These are phyloP conservation scores for Claviceps capensis DNA, from an alignment of 2,329 filamentous ascomycete genomes.

Conservation along the genomic window DNA sequence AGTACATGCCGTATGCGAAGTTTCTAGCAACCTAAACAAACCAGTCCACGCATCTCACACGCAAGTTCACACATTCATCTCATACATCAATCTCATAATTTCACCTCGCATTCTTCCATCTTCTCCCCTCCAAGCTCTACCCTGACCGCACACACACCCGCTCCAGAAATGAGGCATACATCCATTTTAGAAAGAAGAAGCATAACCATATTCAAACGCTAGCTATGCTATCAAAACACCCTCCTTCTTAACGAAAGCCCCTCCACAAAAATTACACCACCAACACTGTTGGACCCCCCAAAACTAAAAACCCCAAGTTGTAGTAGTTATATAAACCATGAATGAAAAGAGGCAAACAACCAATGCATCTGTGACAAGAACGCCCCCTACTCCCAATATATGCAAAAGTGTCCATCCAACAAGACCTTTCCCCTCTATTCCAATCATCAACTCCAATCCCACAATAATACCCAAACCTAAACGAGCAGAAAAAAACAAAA, in stretches of 20 bases:
- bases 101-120: too few species aligned
- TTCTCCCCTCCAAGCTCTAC: too few species aligned
- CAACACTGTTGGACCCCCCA: neutral
- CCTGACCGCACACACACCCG: too few species aligned
- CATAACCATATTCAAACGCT: conserved; percentile 1
- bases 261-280: neutral
- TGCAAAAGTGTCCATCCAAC: neutral
- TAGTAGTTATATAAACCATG: neutral
- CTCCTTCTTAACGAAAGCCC: neutral
- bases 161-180: too few species aligned
- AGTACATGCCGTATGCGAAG: too few species aligned
- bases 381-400: neutral
- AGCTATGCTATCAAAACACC: conserved; percentile 7
- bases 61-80: too few species aligned
- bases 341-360: neutral
- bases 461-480: neutral
- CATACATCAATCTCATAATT: too few species aligned
- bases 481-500: neutral
- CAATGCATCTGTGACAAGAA: neutral
- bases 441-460: neutral
- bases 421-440: neutral
- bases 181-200: neutral
- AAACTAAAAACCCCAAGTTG: neutral
- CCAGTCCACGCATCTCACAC: too few species aligned
- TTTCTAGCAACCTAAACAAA: too few species aligned